Percentiles rank a stretch among this genome's conserved stretches.
Conservation (phyloP, 768 basidiomycete genomes). For the Macrocybe gigantea region DNA sequence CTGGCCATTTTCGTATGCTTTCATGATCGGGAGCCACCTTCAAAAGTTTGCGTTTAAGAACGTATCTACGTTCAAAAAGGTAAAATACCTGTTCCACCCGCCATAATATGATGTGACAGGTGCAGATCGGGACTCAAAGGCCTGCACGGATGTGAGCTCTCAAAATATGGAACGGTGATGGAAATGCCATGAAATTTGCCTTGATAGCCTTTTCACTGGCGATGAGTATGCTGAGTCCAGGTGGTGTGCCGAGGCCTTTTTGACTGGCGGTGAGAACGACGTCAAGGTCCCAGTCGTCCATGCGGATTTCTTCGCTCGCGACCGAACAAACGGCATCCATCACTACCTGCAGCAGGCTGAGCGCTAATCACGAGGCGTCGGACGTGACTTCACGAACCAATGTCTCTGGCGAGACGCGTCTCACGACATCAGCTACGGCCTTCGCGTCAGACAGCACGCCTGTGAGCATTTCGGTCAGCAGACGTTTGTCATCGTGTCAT, state of each 20-base stretch:
- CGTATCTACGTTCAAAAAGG: neutral
- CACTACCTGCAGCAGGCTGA: conserved; percentile 41
- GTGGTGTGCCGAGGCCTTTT: conserved; percentile 91
- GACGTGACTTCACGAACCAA: conserved; percentile 37
- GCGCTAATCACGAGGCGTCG: conserved; percentile 6
- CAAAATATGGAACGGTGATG: neutral
- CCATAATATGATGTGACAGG: conserved; percentile 80
- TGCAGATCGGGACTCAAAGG: conserved; percentile 54
- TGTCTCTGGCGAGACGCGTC: conserved; percentile 76
- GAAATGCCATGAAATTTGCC: conserved; percentile 22
- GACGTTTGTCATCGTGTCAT: neutral
- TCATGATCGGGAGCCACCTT: conserved; percentile 93
- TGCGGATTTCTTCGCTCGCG: conserved; percentile 89
- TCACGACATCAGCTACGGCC: conserved; percentile 67
- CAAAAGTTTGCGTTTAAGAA: neutral
- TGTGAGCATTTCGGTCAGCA: conserved; percentile 12
- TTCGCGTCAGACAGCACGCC: conserved; percentile 86
- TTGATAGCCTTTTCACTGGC: conserved; percentile 77
- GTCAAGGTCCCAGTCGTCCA: conserved; percentile 93
- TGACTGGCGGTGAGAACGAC: conserved; percentile 83
- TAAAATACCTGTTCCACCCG: conserved; percentile 73
- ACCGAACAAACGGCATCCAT: conserved; percentile 97
- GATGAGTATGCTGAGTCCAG: conserved; percentile 83
- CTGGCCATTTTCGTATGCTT: conserved; percentile 77
- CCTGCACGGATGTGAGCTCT: conserved; percentile 22